phyloP scores from a whole-genome alignment of 2,329 filamentous ascomycete species.

The Paecilomyces sp. region DNA sequence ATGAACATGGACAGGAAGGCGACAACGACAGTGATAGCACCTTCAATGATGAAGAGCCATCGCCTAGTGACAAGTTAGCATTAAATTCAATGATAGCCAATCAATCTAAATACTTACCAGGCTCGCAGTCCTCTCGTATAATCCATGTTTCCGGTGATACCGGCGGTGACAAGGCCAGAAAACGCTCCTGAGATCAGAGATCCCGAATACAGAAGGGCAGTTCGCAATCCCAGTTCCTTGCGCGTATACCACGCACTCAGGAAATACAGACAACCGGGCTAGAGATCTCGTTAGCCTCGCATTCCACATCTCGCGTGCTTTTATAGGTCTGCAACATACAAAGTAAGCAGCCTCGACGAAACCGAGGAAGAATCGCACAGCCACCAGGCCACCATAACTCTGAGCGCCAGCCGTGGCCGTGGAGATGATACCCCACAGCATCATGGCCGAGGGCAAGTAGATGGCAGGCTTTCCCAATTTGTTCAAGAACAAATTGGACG shows the following conservation, averaged over 20 bases:
- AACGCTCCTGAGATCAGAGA: slow-evolving; percentile 34
- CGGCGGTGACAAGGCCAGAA: slow-evolving; percentile 47
- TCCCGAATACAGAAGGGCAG: slow-evolving; percentile 39
- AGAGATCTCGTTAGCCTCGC: background rate
- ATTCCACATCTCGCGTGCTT: background rate
- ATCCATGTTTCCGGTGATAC: slow-evolving; percentile 61
- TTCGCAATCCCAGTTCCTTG: slow-evolving; percentile 46
- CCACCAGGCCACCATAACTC: slow-evolving; percentile 43
- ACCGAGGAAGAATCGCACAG: slow-evolving; percentile 40
- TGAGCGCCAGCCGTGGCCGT: slow-evolving; percentile 34
- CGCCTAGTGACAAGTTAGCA: slow-evolving; percentile 23
- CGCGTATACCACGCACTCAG: slow-evolving; percentile 57
- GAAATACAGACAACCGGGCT: slow-evolving; percentile 28
- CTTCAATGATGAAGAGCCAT: slow-evolving; percentile 66
- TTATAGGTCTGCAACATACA: slow-evolving; percentile 32
- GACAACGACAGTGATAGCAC: slow-evolving; percentile 55
- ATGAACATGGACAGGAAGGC: slow-evolving; percentile 53
- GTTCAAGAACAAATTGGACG: slow-evolving; percentile 44
- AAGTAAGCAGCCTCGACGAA: slow-evolving; percentile 25
- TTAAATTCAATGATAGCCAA: slow-evolving; percentile 4
- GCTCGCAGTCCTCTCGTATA: slow-evolving; percentile 47
- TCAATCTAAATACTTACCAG: slow-evolving; percentile 38
- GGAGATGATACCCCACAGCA: slow-evolving; percentile 56
- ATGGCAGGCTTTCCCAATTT: slow-evolving; percentile 45
- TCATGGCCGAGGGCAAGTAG: slow-evolving; percentile 49